phyloP scores from a whole-genome alignment of 2,329 filamentous ascomycete species.

The Trichoderma sp. region DNA sequence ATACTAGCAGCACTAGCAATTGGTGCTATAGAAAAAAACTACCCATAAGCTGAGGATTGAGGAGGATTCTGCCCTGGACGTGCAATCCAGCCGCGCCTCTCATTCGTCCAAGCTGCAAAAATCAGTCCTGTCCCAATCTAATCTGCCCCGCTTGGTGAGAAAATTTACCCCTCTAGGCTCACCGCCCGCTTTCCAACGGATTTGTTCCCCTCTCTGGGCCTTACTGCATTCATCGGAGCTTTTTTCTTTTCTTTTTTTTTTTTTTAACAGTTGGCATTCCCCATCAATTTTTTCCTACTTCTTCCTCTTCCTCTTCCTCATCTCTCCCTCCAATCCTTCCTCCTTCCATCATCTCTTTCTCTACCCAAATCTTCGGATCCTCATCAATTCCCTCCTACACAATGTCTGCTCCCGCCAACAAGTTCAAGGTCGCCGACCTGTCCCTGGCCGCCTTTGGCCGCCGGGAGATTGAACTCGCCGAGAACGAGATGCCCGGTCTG shows the following conservation, averaged over 20 bases:
- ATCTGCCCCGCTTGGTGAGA: slow-evolving; percentile 27
- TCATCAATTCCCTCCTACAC: slow-evolving; percentile 34
- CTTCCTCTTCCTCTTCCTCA: slow-evolving; percentile 31
- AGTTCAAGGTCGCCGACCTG: slow-evolving; percentile 99
- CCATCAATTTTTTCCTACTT: slow-evolving; percentile 15
- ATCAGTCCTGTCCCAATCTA: slow-evolving; percentile 8
- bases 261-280: slow-evolving; percentile 12
- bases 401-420: slow-evolving; percentile 80
- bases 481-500: slow-evolving; percentile 96
- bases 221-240: not conserved
- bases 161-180: slow-evolving; percentile 38
- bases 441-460: slow-evolving; percentile 97
- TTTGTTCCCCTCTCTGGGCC: slow-evolving; percentile 15
- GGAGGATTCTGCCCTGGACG: not conserved
- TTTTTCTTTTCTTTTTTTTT: slow-evolving; percentile 7
- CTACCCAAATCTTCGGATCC: slow-evolving; percentile 25
- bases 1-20: not conserved
- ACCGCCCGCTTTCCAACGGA: slow-evolving; percentile 31
- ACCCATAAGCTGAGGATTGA: slow-evolving; percentile 18
- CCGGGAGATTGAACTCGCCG: slow-evolving; percentile 97
- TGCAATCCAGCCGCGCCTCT: not conserved
- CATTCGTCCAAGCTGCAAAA: not conserved
- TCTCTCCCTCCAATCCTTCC: slow-evolving; percentile 17
- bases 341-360: not conserved
- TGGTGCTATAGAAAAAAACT: not conserved